phyloP scores from a whole-genome alignment of 176 grass and related monocot genomes.

The Bonia amplexicaulis region DNA sequence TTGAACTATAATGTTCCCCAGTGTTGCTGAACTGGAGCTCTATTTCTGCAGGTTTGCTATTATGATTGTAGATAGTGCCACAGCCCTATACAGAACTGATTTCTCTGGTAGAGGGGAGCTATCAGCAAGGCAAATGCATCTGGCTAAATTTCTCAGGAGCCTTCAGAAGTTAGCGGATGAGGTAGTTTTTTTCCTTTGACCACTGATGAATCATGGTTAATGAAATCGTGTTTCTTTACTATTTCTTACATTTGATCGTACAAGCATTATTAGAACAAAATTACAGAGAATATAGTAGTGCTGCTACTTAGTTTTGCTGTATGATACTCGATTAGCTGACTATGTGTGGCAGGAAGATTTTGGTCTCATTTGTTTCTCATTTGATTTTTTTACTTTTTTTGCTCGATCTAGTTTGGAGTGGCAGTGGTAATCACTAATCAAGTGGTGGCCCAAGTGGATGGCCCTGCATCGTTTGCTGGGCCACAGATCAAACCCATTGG shows the following conservation, averaged over 20 bases:
- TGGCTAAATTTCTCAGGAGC: constrained; percentile 96
- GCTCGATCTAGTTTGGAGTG: constrained; percentile 57
- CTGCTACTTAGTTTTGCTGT: not conserved
- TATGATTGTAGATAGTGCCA: constrained; percentile 93
- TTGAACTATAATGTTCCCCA: not conserved
- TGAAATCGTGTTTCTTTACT: not conserved
- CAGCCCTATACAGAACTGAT: constrained; percentile 90
- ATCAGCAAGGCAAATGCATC: constrained; percentile 98
- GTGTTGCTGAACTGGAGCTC: not conserved
- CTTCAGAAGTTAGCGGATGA: constrained; percentile 93
- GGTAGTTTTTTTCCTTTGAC: constrained; percentile 32
- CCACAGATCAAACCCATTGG: constrained; percentile 73
- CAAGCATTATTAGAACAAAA: not conserved
- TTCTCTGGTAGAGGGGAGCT: constrained; percentile 92
- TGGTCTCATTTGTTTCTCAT: not conserved
- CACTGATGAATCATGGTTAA: not conserved
- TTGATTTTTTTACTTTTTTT: not conserved
- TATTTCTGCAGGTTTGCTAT: constrained; percentile 67
- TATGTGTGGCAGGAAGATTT: not conserved
- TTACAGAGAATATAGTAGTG: not conserved
- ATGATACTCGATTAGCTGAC: not conserved
- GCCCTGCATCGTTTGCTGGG: constrained; percentile 62
- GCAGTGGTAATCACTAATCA: constrained; percentile 79
- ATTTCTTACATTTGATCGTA: not conserved
- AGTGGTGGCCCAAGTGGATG: constrained; percentile 83